A percentile compares a stretch with the other conserved stretches of the same genome.
phyloP scores from a whole-genome alignment of 1,284 basidiomycete genomes.

The Trametes sp. region DNA sequence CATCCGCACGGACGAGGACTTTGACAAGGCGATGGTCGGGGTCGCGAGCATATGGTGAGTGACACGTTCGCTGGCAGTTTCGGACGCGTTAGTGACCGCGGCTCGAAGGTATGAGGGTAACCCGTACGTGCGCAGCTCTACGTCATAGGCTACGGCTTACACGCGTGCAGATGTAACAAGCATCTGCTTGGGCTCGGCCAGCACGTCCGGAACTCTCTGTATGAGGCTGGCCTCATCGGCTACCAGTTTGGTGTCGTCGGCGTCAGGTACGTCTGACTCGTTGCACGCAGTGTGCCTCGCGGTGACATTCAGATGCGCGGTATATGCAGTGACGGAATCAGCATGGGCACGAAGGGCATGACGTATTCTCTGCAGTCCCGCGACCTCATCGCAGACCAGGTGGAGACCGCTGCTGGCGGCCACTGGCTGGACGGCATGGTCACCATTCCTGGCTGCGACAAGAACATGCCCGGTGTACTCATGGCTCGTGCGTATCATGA shows the following conservation, averaged over 20 bases:
- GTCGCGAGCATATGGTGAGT: constrained; percentile 93
- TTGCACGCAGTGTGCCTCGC: not conserved
- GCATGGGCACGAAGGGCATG: constrained; percentile 95
- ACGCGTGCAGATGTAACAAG: constrained; percentile 79
- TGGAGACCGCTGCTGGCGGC: constrained; percentile 95
- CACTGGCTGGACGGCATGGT: constrained; percentile 99
- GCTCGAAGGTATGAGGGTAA: constrained; percentile 48
- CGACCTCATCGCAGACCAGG: constrained; percentile 96
- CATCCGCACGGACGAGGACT: constrained; percentile 78
- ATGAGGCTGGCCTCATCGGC: constrained; percentile 80
- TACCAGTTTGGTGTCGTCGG: constrained; percentile 98
- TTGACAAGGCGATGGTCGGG: constrained; percentile 95
- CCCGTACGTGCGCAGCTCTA: constrained; percentile 44
- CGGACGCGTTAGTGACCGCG: constrained; percentile 14
- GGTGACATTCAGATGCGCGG: not conserved
- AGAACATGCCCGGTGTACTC: constrained; percentile 97
- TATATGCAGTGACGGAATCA: constrained; percentile 83
- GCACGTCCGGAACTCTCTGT: constrained; percentile 84
- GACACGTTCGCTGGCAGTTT: constrained; percentile 9
- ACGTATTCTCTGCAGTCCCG: constrained; percentile 94
- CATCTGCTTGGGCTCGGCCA: constrained; percentile 92
- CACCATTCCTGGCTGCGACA: constrained; percentile 95
- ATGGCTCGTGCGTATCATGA: constrained; percentile 80
- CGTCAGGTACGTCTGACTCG: constrained; percentile 58
- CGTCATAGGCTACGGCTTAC: constrained; percentile 22